Base-by-base conservation (phyloP, 2,329 filamentous ascomycete species). In the Talaromyces sp. region DNA sequence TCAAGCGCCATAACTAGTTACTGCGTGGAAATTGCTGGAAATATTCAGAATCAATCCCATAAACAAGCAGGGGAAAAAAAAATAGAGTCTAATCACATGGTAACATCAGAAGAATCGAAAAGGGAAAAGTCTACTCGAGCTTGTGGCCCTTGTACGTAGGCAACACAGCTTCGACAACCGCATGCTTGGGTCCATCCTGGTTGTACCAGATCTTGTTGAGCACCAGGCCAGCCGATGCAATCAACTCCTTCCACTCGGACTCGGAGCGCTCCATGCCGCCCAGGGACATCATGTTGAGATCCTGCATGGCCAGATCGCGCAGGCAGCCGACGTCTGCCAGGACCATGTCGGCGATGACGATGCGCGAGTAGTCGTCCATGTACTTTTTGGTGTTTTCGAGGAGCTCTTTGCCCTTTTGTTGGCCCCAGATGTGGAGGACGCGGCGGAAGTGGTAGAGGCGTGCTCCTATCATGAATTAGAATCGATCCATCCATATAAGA, bases 311-410 rank as follows among this genome's bases (percentile, higher is more conserved):
- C 6, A 31, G 4, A 54, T 54, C 51, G 51, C 51, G 51, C n/a
- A 34, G 51, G 17, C 27, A 54, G 15, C 51, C 51, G 19, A 62
- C 38, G 11, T 62, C 59, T 2, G 79, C 77, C 0, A 82, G 56
- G 1, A 81, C 77, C 47, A 79, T 74, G 25, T 83, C 81, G 59
- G 80, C 76, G 63, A 83, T 78, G 10, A 83, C 65, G 25, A 83
- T 73, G 5, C 70, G 66, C 0, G 78, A 80, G 40, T 45, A 61
- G 4, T 76, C 72, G 1, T 66, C 70, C 70, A 81, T 73, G 2
- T 78, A 79, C 1, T 70, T 61, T 0, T 68, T 67, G 3, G 77
- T 67, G 13, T 75, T 69, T 8, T 70, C 69, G 11, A 73, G 56
- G 25, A 71, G 68, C 34, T 67, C 38, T 3, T 61, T 40, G 15